phyloP scores from a whole-genome alignment of 805 yeast species.

The Monosporozyma siamensis region DNA sequence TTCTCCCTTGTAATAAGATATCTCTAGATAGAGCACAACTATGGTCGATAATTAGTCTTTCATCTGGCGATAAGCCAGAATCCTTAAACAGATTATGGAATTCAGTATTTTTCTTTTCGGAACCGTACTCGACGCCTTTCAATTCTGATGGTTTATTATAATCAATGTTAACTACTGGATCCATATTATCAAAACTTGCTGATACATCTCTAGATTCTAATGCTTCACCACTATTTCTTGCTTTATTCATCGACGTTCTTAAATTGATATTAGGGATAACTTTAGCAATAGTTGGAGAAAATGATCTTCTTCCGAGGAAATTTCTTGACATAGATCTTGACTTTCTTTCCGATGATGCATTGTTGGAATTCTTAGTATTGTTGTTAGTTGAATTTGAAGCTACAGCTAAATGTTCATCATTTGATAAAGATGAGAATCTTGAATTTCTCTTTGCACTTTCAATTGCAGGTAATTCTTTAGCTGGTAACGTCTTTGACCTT shows the following conservation, averaged over 20 bases:
- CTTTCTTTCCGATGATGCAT: slow-evolving; percentile 13
- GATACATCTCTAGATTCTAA: background rate
- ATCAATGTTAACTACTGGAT: slow-evolving; percentile 14
- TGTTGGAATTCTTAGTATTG: background rate
- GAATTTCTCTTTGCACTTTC: slow-evolving; percentile 9
- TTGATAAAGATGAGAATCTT: slow-evolving; percentile 11
- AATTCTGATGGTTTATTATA: slow-evolving; percentile 11
- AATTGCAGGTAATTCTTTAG: slow-evolving; percentile 5
- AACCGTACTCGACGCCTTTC: slow-evolving; percentile 30
- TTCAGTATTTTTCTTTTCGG: slow-evolving; percentile 46
- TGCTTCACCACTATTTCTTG: slow-evolving; percentile 9
- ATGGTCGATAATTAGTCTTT: slow-evolving; percentile 49
- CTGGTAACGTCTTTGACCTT: slow-evolving; percentile 21
- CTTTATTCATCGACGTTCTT: slow-evolving; percentile 13
- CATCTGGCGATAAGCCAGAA: slow-evolving; percentile 35
- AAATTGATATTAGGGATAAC: slow-evolving; percentile 13
- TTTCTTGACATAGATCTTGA: slow-evolving; percentile 22
- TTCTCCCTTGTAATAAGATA: slow-evolving; percentile 59
- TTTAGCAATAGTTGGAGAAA: slow-evolving; percentile 23
- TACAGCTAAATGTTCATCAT: slow-evolving; percentile 7
- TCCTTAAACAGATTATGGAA: slow-evolving; percentile 53
- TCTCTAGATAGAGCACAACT: slow-evolving; percentile 66
- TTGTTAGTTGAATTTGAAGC: background rate
- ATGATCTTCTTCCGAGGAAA: slow-evolving; percentile 23
- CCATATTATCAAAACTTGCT: slow-evolving; percentile 1